Evolutionary conservation across 2,329 filamentous ascomycete species (phyloP), one percentile per base, ranked within the genome.

Genomic region (Coleophoma cylindrospora): DNA sequence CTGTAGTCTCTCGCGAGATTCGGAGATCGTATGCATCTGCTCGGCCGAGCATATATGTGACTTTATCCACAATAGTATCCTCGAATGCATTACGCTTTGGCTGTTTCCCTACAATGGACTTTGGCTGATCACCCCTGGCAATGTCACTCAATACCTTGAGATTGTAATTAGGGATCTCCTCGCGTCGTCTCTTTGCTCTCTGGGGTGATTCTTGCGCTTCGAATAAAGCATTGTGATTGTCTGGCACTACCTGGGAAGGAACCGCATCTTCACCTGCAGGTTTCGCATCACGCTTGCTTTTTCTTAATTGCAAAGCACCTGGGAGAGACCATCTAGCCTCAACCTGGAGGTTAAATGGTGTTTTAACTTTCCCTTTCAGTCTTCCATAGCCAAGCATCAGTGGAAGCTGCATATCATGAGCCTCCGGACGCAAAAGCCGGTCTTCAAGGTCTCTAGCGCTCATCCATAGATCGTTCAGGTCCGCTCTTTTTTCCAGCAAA

Each of bases 111-210:
- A 68, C 68, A n/a, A 70, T 70, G 54, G 74, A 76, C 53, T 70
- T 71, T 15, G 63, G 61, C 40, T 75, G 74, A 56, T 71, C 77
- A 4, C 79, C 78, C 47, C 79, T 72, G 6, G 78, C 77, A 57
- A 78, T 76, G 57, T 80, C 77, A 62, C 75, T 83, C 14, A 84
- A 66, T 12, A 75, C 68, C 60, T 81, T 83, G 36, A 84, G 64
- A 55, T 84, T 84, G 60, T 84, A 84, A 19, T 73, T 71, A 11
- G 56, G 9, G 13, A 58, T 55, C 45, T 49, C 52, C 8, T 47
- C 48, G 21, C 60, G 54, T 12, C 50, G 54, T 46, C 62, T 58
- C 13, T 54, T 51, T 22, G 51, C 50, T 12, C 52, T 76, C 75
- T 50, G 72, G 74, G 40, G 68, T 68, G 15, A 65, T 71, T 47